A percentile compares a stretch with the other conserved stretches of the same genome.
phyloP scores from a whole-genome alignment of 2,329 filamentous ascomycete genomes.

The Verticillium albo-atrum region DNA sequence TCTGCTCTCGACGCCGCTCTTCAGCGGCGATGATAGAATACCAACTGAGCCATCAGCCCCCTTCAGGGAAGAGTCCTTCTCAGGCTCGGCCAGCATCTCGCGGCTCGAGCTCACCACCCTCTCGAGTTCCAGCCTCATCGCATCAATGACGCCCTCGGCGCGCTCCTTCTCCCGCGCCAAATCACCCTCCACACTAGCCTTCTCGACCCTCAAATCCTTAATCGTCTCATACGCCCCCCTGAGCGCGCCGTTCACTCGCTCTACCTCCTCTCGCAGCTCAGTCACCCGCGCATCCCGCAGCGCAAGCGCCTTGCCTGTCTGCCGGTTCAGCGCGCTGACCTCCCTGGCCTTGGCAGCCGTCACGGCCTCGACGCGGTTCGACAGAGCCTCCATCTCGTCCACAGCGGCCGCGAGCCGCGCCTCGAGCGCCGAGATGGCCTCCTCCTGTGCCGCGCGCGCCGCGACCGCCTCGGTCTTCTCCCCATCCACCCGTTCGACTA shows the following conservation, averaged over 20 bases:
- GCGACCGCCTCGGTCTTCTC: conserved; percentile 25
- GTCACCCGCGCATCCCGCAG: conserved; percentile 44
- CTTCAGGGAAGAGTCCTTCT: conserved; percentile 8
- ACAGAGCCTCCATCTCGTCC: conserved; percentile 31
- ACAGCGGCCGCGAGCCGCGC: conserved; percentile 35
- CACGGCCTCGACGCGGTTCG: conserved; percentile 30
- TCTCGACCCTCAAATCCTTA: conserved; percentile 40
- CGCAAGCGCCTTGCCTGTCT: conserved; percentile 43
- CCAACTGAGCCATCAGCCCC: conserved; percentile 5
- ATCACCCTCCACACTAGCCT: conserved; percentile 28
- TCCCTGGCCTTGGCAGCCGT: conserved; percentile 27
- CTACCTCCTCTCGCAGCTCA: conserved; percentile 45
- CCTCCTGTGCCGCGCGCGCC: conserved; percentile 29
- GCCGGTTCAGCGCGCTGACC: conserved; percentile 29
- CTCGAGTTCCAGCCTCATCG: conserved; percentile 48
- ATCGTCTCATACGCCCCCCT: conserved; percentile 43
- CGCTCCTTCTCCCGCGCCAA: conserved; percentile 32
- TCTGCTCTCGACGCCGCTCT: conserved; percentile 10
- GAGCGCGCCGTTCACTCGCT: conserved; percentile 39
- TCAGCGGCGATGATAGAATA: conserved; percentile 10
- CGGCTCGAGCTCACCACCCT: conserved; percentile 41
- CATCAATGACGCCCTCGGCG: conserved; percentile 40
- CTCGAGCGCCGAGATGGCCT: conserved; percentile 37
- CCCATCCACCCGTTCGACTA: conserved; percentile 44
- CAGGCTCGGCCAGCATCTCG: conserved; percentile 33